Percentiles rank a stretch among this genome's conserved stretches.
These are phyloP conservation scores for Claviceps cyperi DNA, from an alignment of 2,329 filamentous ascomycete genomes.

Conservation along the genomic window DNA sequence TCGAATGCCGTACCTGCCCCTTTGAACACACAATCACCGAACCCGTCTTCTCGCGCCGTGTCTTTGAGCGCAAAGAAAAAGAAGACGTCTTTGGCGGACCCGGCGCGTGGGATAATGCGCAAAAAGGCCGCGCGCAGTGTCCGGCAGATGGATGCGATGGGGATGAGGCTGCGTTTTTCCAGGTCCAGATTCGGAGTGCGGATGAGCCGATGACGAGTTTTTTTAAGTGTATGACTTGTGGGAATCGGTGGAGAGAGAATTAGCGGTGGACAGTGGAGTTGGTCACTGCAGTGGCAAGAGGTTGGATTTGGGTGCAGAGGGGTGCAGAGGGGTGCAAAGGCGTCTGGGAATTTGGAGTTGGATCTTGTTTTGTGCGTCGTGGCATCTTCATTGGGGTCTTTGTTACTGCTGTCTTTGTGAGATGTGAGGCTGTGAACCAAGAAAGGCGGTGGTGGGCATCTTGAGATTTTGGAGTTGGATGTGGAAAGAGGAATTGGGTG, in stretches of 20 bases:
- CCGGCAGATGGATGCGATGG: constrained; percentile 68
- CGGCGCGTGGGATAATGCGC: constrained; percentile 80
- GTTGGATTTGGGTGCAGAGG: background rate
- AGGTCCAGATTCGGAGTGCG: constrained; percentile 93
- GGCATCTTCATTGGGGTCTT: too few relatives aligned
- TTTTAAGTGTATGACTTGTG: constrained; percentile 66
- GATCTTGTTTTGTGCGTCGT: too few relatives aligned
- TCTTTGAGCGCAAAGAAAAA: constrained; percentile 73
- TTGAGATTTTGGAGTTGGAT: too few relatives aligned
- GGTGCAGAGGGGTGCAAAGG: background rate
- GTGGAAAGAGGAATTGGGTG: too few relatives aligned
- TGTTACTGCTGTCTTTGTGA: too few relatives aligned
- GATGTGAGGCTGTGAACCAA: too few relatives aligned
- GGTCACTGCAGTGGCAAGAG: background rate
- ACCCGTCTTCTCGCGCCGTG: constrained; percentile 67
- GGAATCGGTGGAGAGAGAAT: constrained; percentile 52
- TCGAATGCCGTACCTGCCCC: constrained; percentile 90
- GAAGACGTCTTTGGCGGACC: constrained; percentile 84
- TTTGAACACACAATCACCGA: constrained; percentile 76
- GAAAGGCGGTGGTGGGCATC: too few relatives aligned
- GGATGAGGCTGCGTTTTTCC: constrained; percentile 80
- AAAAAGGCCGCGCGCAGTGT: constrained; percentile 74
- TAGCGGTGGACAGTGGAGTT: constrained; percentile 24
- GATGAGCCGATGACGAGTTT: constrained; percentile 98
- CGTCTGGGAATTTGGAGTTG: background rate